Base-by-base conservation (phyloP, 106 monocot genomes). In the Xerophyta viscosa region DNA sequence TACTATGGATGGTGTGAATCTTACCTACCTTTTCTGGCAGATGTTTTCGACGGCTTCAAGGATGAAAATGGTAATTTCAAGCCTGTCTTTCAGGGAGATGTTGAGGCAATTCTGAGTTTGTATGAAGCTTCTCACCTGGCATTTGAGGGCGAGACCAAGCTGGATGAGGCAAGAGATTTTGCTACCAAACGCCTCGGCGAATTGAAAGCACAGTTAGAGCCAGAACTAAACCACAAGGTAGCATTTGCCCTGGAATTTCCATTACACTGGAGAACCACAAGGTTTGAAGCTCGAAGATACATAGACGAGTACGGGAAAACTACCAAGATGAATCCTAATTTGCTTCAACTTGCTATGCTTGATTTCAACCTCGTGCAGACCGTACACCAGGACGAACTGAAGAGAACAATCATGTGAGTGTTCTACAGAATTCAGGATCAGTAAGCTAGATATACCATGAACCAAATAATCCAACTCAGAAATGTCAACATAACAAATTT, bases 331-430 rank as follows among this genome's bases (percentile, higher is more conserved):
- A 45, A 73, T 13, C 60, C 66, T 13, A 3, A 22, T 13, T 26
- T 86, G 22, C 58, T 86, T 8, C 60, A 81, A 58, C 41, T 86
- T 2, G 80, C 77, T 3, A 86, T 64, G 52, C 60, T 86, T 3
- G 77, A 86, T 26, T 86, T 77, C 53, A 73, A 86, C 33, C 24
- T 33, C 7, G 57, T 64, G 18, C 64, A 57, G 41, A 57, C 36
- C 25, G 21, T 42, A 3, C 49, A 71, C 29, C 60, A 66, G 27
- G 26, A 28, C 11, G 66, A 71, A 52, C 60, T 77, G n/a, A 46
- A 51, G 29, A 56, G 19, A 30, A 31, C 65, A 42, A 23, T 50
- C 17, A 49, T 54, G 77, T 71, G 49, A 18, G 29, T 20, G 4
- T 15, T 27, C 17, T 14, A 1, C 24, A 56, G 20, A 33, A n/a